Conservation (phyloP, 352 stramenopile species). For the Thalassiosira hispida region DNA sequence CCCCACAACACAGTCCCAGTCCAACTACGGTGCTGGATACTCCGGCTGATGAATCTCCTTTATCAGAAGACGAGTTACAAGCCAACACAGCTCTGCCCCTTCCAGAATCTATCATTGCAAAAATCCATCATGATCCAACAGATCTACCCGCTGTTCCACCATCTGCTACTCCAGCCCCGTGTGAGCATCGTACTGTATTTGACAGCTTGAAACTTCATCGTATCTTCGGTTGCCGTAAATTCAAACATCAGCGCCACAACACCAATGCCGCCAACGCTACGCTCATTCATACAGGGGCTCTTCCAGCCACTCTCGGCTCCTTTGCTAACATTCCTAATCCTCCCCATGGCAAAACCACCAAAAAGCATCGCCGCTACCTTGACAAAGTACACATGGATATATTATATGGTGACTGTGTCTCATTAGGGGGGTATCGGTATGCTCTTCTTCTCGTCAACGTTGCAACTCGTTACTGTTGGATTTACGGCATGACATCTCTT, state of each 20-base stretch:
- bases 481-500: conserved; percentile 6
- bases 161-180: not conserved
- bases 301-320: conserved; percentile 3
- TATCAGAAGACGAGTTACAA: too few relatives aligned
- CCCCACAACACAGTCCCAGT: too few relatives aligned
- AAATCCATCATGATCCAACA: too few relatives aligned
- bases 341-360: conserved; percentile 5
- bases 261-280: conserved; percentile 2
- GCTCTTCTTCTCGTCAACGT: conserved; percentile 17
- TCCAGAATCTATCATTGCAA: too few relatives aligned
- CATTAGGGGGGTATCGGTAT: conserved; percentile 5
- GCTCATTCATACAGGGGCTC: conserved; percentile 19
- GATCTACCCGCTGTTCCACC: too few relatives aligned
- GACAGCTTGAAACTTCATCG: conserved; percentile 18
- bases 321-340: conserved; percentile 20
- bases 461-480: conserved; percentile 7
- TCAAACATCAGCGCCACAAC: conserved; percentile 20
- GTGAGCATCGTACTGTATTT: conserved; percentile 1
- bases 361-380: conserved; percentile 8
- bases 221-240: conserved; percentile 15
- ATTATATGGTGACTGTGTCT: conserved; percentile 15
- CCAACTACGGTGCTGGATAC: too few relatives aligned
- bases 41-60: too few relatives aligned
- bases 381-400: conserved; percentile 32
- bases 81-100: too few relatives aligned